Evolutionary conservation across 1,284 basidiomycete genomes (phyloP).

Genomic region (Fomitiporia mediterranea): DNA sequence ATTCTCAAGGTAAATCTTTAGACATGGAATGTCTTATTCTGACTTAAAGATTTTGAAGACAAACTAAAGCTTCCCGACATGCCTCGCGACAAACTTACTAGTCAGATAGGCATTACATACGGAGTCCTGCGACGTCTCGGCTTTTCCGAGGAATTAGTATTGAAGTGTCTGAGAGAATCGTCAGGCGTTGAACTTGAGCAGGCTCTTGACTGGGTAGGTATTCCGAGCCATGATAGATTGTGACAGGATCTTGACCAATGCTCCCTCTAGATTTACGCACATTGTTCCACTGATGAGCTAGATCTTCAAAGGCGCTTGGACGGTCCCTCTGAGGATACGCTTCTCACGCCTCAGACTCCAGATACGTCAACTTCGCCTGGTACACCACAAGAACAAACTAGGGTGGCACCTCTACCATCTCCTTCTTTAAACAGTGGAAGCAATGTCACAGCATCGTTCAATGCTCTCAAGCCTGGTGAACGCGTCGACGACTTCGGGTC

Average conservation of each 20-base stretch:
- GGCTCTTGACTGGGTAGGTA: constrained; percentile 85
- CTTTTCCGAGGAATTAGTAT: constrained; percentile 67
- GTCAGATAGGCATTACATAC: constrained; percentile 74
- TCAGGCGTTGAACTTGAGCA: constrained; percentile 79
- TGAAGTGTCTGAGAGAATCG: constrained; percentile 62
- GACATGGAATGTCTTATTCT: neutral
- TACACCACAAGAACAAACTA: constrained; percentile 10
- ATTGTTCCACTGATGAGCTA: constrained; percentile 66
- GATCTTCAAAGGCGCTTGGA: constrained; percentile 28
- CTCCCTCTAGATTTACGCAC: constrained; percentile 55
- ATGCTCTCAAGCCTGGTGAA: neutral
- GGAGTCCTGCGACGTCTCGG: constrained; percentile 83
- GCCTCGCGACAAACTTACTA: constrained; percentile 62
- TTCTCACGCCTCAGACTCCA: constrained; percentile 32
- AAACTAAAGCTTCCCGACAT: neutral
- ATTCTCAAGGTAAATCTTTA: constrained; percentile 33
- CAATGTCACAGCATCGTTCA: neutral
- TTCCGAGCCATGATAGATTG: neutral
- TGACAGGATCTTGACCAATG: constrained; percentile 14
- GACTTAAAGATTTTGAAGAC: neutral
- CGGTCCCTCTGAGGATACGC: constrained; percentile 22
- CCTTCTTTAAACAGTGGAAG: neutral
- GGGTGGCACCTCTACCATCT: neutral
- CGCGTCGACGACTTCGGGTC: neutral
- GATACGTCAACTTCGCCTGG: constrained; percentile 10